Evolutionary conservation across 257 asterid species (phyloP).

Genomic region (Solanum neorickii): DNA sequence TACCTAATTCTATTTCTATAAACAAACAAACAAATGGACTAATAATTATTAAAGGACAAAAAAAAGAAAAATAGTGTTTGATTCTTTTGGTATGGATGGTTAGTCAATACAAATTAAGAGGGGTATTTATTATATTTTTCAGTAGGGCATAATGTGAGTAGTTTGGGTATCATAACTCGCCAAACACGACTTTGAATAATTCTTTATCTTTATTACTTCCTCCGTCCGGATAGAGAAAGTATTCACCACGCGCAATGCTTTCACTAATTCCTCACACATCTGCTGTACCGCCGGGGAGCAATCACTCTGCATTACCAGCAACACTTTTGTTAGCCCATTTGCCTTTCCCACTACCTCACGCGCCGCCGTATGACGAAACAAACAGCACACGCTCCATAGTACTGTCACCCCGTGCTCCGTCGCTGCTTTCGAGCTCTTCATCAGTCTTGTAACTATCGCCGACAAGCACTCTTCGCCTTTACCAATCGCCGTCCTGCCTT

Average conservation of each 20-base stretch:
- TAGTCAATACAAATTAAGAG: neutral
- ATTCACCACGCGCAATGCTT: constrained; percentile 41
- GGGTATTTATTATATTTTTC: constrained; percentile 5
- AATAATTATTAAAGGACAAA: neutral
- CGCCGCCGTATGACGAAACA: constrained; percentile 43
- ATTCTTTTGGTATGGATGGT: neutral
- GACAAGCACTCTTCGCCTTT: constrained; percentile 50
- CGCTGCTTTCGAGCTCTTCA: constrained; percentile 65
- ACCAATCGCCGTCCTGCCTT: constrained; percentile 57
- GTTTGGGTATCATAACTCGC: constrained; percentile 76
- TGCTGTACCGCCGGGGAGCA: constrained; percentile 39
- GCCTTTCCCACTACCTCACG: constrained; percentile 39
- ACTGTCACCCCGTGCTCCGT: constrained; percentile 78
- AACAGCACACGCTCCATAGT: constrained; percentile 80
- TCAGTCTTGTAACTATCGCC: constrained; percentile 50
- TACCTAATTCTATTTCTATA: neutral
- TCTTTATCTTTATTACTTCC: neutral
- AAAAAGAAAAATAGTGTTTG: neutral
- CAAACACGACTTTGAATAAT: constrained; percentile 57
- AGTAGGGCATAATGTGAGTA: constrained; percentile 78
- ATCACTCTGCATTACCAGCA: constrained; percentile 82
- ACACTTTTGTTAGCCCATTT: constrained; percentile 70
- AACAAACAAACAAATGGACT: neutral
- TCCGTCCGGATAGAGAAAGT: no score
- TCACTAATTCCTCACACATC: constrained; percentile 86